Percentiles rank a stretch among this genome's conserved stretches.
These are phyloP conservation scores for Brassica nigra DNA, from an alignment of 345 rosid species.

Conservation along the genomic window DNA sequence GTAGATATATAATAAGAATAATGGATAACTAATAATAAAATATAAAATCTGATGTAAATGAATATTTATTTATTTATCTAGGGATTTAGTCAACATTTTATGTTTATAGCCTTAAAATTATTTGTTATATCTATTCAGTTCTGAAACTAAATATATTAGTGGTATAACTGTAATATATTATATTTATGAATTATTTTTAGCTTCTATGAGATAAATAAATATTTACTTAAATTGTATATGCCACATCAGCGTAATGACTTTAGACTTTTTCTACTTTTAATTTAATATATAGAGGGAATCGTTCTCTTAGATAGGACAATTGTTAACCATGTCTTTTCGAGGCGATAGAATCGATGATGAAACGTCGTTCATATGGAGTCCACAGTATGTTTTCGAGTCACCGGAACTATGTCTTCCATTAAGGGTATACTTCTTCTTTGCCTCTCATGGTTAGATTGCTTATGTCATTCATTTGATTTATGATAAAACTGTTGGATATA, in stretches of 20 bases:
- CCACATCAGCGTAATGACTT: background rate
- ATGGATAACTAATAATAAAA: background rate
- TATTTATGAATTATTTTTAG: background rate
- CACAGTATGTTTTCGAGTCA: background rate
- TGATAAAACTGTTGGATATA: background rate
- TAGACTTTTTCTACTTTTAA: background rate
- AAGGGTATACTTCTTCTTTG: background rate
- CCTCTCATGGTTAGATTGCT: background rate
- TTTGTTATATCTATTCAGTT: background rate
- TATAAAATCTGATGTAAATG: background rate
- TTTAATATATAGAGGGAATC: background rate
- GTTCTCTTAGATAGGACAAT: background rate
- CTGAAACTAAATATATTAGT: background rate
- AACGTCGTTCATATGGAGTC: background rate
- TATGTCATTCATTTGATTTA: background rate
- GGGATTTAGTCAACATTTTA: background rate
- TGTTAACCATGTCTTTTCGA: background rate
- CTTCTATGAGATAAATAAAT: background rate
- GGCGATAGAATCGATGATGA: background rate
- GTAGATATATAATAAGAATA: background rate
- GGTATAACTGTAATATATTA: background rate
- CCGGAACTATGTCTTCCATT: background rate
- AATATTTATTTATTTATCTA: background rate
- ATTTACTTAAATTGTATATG: background rate
- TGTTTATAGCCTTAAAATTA: background rate